phyloP scores from a whole-genome alignment of 2,329 filamentous ascomycete genomes.

The Emmonsiellopsis sp. region DNA sequence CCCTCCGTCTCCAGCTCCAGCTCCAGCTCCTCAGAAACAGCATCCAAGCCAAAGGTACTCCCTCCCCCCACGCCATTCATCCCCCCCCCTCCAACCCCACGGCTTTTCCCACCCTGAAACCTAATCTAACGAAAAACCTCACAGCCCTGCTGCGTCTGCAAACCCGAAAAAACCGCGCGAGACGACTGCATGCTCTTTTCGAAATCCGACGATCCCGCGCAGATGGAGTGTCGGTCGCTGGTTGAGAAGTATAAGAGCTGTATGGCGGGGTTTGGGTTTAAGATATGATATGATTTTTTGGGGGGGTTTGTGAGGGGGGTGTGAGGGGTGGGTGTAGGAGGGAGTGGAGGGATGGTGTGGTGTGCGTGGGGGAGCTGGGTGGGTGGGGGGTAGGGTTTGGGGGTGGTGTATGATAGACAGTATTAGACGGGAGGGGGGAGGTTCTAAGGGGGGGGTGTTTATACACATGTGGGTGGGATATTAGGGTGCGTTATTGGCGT shows the following conservation, averaged over 20 bases:
- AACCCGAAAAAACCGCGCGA: constrained; percentile 80
- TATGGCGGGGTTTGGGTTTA: constrained; percentile 91
- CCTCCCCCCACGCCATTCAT: neutral
- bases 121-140: constrained; percentile 4
- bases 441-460: too few species aligned
- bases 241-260: constrained; percentile 82
- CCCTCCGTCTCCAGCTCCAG: constrained; percentile 2
- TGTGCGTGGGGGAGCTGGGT: too few species aligned
- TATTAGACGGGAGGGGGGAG: too few species aligned
- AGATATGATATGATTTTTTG: constrained; percentile 38
- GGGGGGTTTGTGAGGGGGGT: too few species aligned
- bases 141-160: constrained; percentile 96
- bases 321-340: too few species aligned
- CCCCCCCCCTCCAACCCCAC: neutral
- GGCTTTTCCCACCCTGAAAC: neutral
- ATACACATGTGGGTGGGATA: too few species aligned
- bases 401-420: too few species aligned
- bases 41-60: constrained; percentile 32
- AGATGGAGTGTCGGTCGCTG: constrained; percentile 70
- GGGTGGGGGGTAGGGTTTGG: too few species aligned
- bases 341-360: too few species aligned
- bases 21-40: constrained; percentile 1
- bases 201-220: constrained; percentile 63
- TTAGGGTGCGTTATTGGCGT: too few species aligned
- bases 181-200: constrained; percentile 99